Conservation (phyloP, 2,329 filamentous ascomycete genomes). For the Xylaria arbuscula region DNA sequence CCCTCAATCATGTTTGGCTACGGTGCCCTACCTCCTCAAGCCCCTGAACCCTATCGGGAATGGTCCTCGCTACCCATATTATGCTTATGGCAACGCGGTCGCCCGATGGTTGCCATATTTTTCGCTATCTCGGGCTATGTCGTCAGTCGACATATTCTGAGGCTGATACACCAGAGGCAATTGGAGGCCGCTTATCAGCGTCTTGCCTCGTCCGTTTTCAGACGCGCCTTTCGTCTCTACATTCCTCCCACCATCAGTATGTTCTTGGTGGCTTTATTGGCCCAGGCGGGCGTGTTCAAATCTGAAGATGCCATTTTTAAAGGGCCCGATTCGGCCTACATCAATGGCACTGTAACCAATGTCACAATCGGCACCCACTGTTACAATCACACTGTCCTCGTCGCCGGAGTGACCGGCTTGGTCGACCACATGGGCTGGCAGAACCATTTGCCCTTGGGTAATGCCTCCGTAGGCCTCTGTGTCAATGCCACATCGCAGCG, state of each 20-base stretch:
- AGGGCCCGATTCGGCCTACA: constrained; percentile 54
- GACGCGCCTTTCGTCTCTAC: constrained; percentile 55
- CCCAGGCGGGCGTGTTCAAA: constrained; percentile 53
- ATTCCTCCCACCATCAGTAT: constrained; percentile 56
- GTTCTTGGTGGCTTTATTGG: constrained; percentile 54
- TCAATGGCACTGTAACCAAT: constrained; percentile 51
- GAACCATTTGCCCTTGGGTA: constrained; percentile 26
- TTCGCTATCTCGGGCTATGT: constrained; percentile 59
- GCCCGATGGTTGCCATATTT: constrained; percentile 58
- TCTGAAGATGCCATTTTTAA: constrained; percentile 52
- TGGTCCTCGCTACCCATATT: constrained; percentile 54
- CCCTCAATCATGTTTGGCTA: constrained; percentile 55
- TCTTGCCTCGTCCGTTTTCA: constrained; percentile 53
- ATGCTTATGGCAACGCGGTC: constrained; percentile 55
- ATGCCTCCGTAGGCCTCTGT: constrained; percentile 45
- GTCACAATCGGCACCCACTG: constrained; percentile 45
- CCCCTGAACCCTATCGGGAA: constrained; percentile 51
- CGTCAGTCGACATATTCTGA: constrained; percentile 53
- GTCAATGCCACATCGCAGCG: constrained; percentile 49
- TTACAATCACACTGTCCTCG: constrained; percentile 43
- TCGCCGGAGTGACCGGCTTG: constrained; percentile 46
- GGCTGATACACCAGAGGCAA: constrained; percentile 53
- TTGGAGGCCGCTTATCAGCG: constrained; percentile 52
- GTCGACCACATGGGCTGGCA: constrained; percentile 48
- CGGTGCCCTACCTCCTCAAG: constrained; percentile 52